These are phyloP conservation scores for Ustilago bromivora DNA, from an alignment of 1,284 basidiomycete species.

Conservation along the genomic window DNA sequence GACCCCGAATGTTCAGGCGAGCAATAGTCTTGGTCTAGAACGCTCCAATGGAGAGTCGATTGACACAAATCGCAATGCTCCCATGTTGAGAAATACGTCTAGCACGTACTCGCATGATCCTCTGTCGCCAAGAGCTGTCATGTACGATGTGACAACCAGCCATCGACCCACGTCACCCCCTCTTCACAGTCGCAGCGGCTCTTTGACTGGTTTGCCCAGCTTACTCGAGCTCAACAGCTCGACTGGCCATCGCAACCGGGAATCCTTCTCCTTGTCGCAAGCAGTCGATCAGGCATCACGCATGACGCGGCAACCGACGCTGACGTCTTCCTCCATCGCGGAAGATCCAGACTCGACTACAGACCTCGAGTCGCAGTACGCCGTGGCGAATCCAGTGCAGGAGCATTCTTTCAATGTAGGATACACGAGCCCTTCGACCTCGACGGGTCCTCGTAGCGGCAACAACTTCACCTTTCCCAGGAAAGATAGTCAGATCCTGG, in stretches of 20 bases:
- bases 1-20: not conserved
- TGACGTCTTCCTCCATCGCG: constrained; percentile 10
- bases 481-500: not conserved
- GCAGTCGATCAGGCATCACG: constrained; percentile 44
- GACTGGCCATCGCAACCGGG: constrained; percentile 19
- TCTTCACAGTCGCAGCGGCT: constrained; percentile 37
- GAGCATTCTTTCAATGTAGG: constrained; percentile 39
- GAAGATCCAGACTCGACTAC: constrained; percentile 19
- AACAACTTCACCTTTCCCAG: constrained; percentile 1
- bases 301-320: constrained; percentile 12
- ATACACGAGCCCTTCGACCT: constrained; percentile 22
- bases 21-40: not conserved
- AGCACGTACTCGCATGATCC: constrained; percentile 27
- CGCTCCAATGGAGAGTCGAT: not conserved
- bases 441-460: not conserved
- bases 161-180: constrained; percentile 63
- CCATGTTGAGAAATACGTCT: constrained; percentile 14
- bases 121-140: constrained; percentile 50
- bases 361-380: constrained; percentile 18
- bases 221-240: constrained; percentile 50
- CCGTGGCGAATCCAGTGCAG: constrained; percentile 13
- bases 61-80: constrained; percentile 4
- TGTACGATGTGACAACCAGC: constrained; percentile 65
- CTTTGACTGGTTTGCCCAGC: constrained; percentile 50
- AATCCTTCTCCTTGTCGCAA: constrained; percentile 51